phyloP scores from a whole-genome alignment of 345 rosid species.

The Citropsis articulata region DNA sequence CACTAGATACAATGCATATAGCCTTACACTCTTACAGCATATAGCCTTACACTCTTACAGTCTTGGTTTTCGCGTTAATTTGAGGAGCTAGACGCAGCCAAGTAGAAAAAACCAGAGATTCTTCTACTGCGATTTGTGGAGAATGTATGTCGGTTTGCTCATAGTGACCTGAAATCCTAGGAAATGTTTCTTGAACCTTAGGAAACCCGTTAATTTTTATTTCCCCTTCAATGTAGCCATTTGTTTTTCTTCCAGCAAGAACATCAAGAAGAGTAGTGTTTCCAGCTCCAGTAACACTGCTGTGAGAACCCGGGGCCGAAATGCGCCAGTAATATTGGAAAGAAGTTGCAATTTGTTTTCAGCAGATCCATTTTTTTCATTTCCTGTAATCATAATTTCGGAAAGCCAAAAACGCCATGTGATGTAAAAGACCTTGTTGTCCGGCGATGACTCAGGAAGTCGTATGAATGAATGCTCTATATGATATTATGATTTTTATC shows the following conservation, averaged over 20 bases:
- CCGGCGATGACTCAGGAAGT: neutral
- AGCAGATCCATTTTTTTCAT: slow-evolving; percentile 42
- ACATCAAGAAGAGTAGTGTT: slow-evolving; percentile 57
- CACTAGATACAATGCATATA: neutral
- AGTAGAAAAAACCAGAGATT: slow-evolving; percentile 43
- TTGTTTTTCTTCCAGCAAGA: slow-evolving; percentile 47
- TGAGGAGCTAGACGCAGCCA: slow-evolving; percentile 45
- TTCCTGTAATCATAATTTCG: slow-evolving; percentile 31
- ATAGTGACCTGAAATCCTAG: slow-evolving; percentile 50
- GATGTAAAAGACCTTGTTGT: neutral
- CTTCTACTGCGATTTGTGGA: slow-evolving; percentile 45
- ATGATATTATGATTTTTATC: slow-evolving; percentile 42
- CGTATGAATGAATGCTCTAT: neutral
- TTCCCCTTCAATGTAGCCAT: slow-evolving; percentile 43
- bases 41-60: no score
- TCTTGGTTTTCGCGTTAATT: slow-evolving; percentile 33
- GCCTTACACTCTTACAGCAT: no score
- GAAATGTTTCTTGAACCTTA: slow-evolving; percentile 45
- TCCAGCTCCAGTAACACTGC: slow-evolving; percentile 55
- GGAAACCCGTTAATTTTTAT: slow-evolving; percentile 41
- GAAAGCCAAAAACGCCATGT: neutral
- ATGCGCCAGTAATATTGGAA: slow-evolving; percentile 25
- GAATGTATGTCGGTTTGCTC: slow-evolving; percentile 49
- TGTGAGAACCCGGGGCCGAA: slow-evolving; percentile 43
- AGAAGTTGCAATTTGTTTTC: slow-evolving; percentile 62